Percentiles rank a stretch among this genome's conserved stretches.
Evolutionary conservation across 1,284 basidiomycete species (phyloP).

Genomic region (Pholiota adiposa): DNA sequence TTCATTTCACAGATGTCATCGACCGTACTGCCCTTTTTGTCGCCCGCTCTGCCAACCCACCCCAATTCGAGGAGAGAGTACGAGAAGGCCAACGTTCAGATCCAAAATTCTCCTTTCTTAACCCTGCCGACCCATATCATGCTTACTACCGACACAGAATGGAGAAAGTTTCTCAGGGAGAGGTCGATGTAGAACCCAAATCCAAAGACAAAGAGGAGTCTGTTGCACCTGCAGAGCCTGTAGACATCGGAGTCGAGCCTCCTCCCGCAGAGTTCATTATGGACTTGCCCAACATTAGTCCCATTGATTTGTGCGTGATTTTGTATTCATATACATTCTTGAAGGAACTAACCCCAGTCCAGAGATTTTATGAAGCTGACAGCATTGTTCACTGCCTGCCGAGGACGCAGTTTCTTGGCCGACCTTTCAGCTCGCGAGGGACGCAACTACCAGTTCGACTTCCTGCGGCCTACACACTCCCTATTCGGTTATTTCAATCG

Average conservation of each 20-base stretch:
- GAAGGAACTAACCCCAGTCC: constrained; percentile 8
- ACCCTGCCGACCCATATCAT: constrained; percentile 94
- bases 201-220: constrained; percentile 50
- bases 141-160: constrained; percentile 93
- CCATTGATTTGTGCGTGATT: constrained; percentile 83
- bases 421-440: constrained; percentile 88
- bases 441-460: constrained; percentile 98
- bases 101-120: constrained; percentile 96
- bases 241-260: constrained; percentile 79
- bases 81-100: constrained; percentile 92
- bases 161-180: constrained; percentile 77
- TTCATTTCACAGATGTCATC: constrained; percentile 72
- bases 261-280: constrained; percentile 85
- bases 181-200: constrained; percentile 64
- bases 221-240: constrained; percentile 37
- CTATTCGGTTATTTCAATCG: constrained; percentile 97
- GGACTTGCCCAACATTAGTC: constrained; percentile 88
- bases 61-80: constrained; percentile 94
- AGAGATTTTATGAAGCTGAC: constrained; percentile 94
- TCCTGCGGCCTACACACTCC: constrained; percentile 93
- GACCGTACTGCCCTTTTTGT: constrained; percentile 97
- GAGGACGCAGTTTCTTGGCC: constrained; percentile 87
- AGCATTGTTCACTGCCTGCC: constrained; percentile 93
- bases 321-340: constrained; percentile 5
- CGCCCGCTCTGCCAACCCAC: constrained; percentile 87